Evolutionary conservation across 495 filamentous ascomycete genomes (phyloP).

Genomic region (Neurospora tetraspora): DNA sequence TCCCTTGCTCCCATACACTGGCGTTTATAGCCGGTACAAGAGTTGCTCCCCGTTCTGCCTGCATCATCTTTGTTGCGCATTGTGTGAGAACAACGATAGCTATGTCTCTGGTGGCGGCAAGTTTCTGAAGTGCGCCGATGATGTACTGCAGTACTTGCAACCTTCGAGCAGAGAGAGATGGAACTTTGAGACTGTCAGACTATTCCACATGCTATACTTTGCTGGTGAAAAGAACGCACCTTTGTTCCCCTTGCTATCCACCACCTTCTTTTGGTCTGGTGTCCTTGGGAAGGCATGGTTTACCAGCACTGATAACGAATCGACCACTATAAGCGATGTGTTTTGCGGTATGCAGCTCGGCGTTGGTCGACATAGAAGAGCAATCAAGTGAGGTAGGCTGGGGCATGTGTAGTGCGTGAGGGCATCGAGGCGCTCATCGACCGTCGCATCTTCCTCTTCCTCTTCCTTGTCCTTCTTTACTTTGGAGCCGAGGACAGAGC

Average conservation of each 20-base stretch:
- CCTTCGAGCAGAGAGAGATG: constrained; percentile 25
- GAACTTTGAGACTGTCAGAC: constrained; percentile 16
- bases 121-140: constrained; percentile 44
- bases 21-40: constrained; percentile 60
- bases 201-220: background rate
- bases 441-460: background rate
- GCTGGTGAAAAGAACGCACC: constrained; percentile 4
- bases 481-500: constrained; percentile 3
- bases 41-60: constrained; percentile 46
- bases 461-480: constrained; percentile 1
- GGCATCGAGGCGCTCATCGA: constrained; percentile 1
- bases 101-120: constrained; percentile 57
- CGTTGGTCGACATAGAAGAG: constrained; percentile 55
- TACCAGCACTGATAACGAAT: constrained; percentile 65
- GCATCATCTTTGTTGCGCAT: constrained; percentile 60
- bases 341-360: constrained; percentile 45
- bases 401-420: constrained; percentile 31
- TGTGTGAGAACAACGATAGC: constrained; percentile 64
- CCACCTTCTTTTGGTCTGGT: constrained; percentile 10
- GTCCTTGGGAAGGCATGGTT: constrained; percentile 57
- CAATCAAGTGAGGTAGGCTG: constrained; percentile 66
- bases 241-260: constrained; percentile 16
- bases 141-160: constrained; percentile 37
- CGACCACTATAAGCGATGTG: constrained; percentile 62
- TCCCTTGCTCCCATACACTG: constrained; percentile 58